Base-by-base conservation (phyloP, 768 basidiomycete species). In the Termitomyces heimii region DNA sequence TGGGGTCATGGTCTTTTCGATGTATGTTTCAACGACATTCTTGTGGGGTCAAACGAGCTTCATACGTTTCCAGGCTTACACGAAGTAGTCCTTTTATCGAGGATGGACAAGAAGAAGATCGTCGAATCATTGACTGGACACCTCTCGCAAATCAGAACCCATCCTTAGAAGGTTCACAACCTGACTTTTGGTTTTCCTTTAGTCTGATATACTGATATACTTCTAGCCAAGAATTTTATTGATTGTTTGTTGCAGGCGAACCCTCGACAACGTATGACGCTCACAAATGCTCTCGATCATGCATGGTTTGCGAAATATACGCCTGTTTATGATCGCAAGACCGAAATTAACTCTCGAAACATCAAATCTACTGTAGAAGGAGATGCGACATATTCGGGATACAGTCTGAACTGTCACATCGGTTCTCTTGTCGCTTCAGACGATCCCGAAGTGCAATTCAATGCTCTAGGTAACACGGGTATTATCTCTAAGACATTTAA, bases 1-100 rank as follows among this genome's bases (percentile, higher is more conserved):
- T 12, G 96, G 97, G 5, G 93, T 97, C 24, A 97, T 98, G 48
- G 82, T 97, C 2, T 98, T 88, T 65, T 85, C 86, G 20, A 94
- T 93, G 94, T 94, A 66, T 44, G 58, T 28, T 7, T 47, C 16
- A 14, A 7, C 13, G 5, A 51, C 32, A 9, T 28, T 34, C 7
- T 22, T 4, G 26, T 18, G 14, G 51, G 34, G 31, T 13, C 34
- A 50, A n/a, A 55, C 35, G 34, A 53, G 52, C 29, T 47, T 16
- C 1, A 31, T 40, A n/a, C 54, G 9, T 26, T 18, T 16, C 29
- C 10, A 92, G 89, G 89, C 69, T 94, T 44, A 85, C 88, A 0
- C 85, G 87, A 65, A 64, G 82, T 0, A 82, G 78, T 29, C 93
- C 94, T 0, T 96, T 96, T 72, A 77, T 86, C 28, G 90, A 94